These are phyloP conservation scores for Castanea crenata DNA, from an alignment of 306 rosid species.

Conservation along the genomic window DNA sequence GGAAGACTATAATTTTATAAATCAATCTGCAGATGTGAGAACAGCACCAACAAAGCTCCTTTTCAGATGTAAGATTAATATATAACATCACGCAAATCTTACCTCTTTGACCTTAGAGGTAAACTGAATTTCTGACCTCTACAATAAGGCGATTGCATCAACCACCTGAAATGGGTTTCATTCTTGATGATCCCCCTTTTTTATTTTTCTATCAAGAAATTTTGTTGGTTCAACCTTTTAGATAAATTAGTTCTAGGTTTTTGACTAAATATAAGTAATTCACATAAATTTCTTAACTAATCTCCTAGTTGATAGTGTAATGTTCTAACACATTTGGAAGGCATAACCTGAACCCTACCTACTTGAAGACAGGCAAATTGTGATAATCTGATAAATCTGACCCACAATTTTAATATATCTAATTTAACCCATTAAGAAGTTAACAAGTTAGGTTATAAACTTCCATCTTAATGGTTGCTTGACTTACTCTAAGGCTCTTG, in stretches of 20 bases:
- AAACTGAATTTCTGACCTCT: not conserved
- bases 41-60: not conserved
- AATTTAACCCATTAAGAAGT: not conserved
- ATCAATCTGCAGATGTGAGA: not conserved
- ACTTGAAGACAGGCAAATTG: not conserved
- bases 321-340: not conserved
- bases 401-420: not conserved
- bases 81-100: not conserved
- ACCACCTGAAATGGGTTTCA: not conserved
- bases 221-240: not conserved
- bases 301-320: not conserved
- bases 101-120: not conserved
- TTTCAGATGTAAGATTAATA: not conserved
- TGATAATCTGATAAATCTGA: not conserved
- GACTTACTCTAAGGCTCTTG: constrained; percentile 97
- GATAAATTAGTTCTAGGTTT: not conserved
- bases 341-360: not conserved
- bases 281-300: not conserved
- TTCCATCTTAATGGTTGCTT: constrained; percentile 10
- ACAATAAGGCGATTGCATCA: not conserved
- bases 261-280: not conserved
- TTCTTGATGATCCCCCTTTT: not conserved
- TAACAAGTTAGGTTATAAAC: not conserved
- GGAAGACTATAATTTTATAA: not conserved
- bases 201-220: not conserved